These are phyloP conservation scores for Dittrichia graveolens DNA, from an alignment of 129 eudicot species.

Conservation along the genomic window DNA sequence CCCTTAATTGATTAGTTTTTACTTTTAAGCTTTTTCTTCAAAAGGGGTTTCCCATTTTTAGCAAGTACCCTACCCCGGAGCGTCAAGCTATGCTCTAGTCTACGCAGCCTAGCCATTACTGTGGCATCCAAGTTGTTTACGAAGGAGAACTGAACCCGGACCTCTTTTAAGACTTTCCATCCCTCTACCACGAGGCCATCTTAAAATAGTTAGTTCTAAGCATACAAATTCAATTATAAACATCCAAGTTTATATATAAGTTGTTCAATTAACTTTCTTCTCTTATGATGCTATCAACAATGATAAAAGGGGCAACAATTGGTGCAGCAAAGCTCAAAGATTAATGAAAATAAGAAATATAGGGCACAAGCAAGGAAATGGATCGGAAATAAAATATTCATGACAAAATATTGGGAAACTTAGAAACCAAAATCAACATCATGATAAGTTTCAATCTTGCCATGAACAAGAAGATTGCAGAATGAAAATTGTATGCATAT, in stretches of 20 bases:
- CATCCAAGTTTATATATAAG: neutral
- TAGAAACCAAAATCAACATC: neutral
- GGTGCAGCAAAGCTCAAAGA: neutral
- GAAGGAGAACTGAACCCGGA: too few relatives aligned
- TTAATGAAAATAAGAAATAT: neutral
- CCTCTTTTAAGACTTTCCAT: too few relatives aligned
- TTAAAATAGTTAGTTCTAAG: neutral
- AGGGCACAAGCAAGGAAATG: too few relatives aligned
- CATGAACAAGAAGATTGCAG: neutral
- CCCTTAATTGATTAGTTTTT: neutral
- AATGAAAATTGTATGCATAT: neutral
- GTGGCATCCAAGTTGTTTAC: too few relatives aligned
- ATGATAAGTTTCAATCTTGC: neutral
- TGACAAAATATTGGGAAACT: neutral
- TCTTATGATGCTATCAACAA: constrained; percentile 11
- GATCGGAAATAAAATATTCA: too few relatives aligned
- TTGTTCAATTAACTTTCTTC: constrained; percentile 4
- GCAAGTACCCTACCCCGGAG: too few relatives aligned
- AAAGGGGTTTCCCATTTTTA: too few relatives aligned
- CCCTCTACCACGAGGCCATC: too few relatives aligned
- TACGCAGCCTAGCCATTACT: too few relatives aligned
- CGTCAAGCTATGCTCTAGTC: too few relatives aligned
- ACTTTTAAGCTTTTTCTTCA: too few relatives aligned
- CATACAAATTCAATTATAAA: neutral
- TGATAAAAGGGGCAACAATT: neutral